Base-by-base conservation (phyloP, 441 rosid genomes). In the Jatropha multifida region DNA sequence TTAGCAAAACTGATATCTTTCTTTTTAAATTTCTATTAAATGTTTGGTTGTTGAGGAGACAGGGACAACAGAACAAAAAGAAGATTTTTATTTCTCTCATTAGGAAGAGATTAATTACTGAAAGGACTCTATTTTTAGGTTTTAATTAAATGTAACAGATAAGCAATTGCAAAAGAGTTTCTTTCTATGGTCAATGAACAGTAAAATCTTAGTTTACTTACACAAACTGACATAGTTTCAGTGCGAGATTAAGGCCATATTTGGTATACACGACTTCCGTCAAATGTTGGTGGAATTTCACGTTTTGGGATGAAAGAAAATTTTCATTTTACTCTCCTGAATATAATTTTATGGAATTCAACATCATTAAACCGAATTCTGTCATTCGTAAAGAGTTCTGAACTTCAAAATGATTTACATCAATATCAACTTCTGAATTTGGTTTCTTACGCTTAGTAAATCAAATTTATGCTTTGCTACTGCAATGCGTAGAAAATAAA, bases 1-100 rank as follows among this genome's bases (percentile, higher is more conserved):
- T 92, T 55, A 68, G 85, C 42, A n/a, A 12, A 27, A 7, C 9
- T 38, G 38, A 27, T 32, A 3, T 46, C 7, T 15, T 32, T 65
- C 15, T n/a, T 62, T 61, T 67, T 1, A 38, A 9, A 2, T 62
- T 48, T 62, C 17, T 2, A 0, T 15, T 58, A 6, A 41, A 20
- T 2, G n/a, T 65, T 65, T 65, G 12, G 27, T 40, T 7, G 26
- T 11, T 26, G 60, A 18, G 60, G n/a, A 56, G n/a, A 56, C 10
- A 26, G 23, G 3, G 15, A 59, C 2, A 23, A 10, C 56, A 52
- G n/a, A 7, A 10, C 23, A 6, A 26, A 20, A 59, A 18, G 4
- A 10, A 59, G 41, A 1, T 4, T 14, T 27, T 27, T 3, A 5
- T 15, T 27, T 51, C 20, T 8, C 37, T 66, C 20, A 2, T n/a